These are phyloP conservation scores for Dictyostelium purpureum DNA, from an alignment of 78 protist species.

Conservation along the genomic window DNA sequence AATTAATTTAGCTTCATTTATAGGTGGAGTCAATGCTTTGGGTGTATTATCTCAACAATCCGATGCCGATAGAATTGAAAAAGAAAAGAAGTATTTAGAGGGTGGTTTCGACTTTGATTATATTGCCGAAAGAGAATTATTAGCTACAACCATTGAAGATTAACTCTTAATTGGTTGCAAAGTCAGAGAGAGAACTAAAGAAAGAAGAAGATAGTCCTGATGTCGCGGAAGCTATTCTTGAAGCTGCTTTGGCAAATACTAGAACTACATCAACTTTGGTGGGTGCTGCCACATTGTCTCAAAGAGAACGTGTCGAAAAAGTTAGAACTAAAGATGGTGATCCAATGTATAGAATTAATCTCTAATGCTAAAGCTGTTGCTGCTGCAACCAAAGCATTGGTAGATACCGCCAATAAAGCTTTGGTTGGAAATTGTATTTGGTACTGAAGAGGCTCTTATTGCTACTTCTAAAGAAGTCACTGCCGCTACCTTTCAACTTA, in stretches of 20 bases:
- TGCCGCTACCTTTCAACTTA: constrained; percentile 82
- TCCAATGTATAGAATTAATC: constrained; percentile 67
- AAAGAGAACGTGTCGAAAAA: constrained; percentile 73
- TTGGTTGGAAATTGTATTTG: constrained; percentile 68
- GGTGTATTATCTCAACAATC: constrained; percentile 5
- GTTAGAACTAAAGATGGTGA: constrained; percentile 46
- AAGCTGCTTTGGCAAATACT: constrained; percentile 88
- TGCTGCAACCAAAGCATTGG: constrained; percentile 58
- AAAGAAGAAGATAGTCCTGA: constrained; percentile 57
- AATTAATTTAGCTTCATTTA: not conserved
- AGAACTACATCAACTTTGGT: constrained; percentile 82
- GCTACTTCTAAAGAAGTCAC: constrained; percentile 82
- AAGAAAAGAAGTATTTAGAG: not conserved
- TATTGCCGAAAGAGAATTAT: constrained; percentile 61
- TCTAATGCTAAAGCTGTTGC: constrained; percentile 87
- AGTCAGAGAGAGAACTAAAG: constrained; percentile 42
- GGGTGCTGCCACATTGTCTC: constrained; percentile 84
- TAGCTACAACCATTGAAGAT: constrained; percentile 75
- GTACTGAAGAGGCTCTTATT: constrained; percentile 66
- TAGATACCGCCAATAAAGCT: constrained; percentile 83
- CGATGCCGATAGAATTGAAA: not conserved
- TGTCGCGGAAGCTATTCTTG: constrained; percentile 81
- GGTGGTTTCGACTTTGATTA: constrained; percentile 68
- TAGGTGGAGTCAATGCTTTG: not conserved
- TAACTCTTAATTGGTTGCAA: constrained; percentile 42